Conservation (phyloP, 192 early-diverging fungal species). For the Backusella tarrabulga region DNA sequence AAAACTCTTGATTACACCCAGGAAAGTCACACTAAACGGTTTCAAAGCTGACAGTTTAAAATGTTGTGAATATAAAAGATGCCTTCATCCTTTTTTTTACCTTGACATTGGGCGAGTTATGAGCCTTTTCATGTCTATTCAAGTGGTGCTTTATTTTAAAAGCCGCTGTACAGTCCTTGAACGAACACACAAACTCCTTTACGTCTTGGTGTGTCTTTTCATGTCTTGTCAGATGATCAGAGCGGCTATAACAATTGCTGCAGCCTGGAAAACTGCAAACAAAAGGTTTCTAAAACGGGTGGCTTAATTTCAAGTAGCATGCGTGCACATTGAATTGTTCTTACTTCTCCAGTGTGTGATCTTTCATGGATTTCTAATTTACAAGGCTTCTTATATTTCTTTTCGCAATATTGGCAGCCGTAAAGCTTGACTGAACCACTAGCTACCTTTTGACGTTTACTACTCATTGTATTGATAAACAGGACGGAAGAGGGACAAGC, state of each 20-base stretch:
- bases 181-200: slow-evolving; percentile 1
- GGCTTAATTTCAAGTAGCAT: background rate
- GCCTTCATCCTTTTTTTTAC: background rate
- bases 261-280: background rate
- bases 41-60: background rate
- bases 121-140: background rate
- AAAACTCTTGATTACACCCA: background rate
- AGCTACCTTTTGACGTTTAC: background rate
- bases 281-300: background rate
- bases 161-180: background rate
- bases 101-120: background rate
- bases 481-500: background rate
- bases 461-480: background rate
- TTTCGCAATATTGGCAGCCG: background rate
- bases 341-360: slow-evolving; percentile 11
- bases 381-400: background rate
- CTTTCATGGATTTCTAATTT: background rate
- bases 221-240: slow-evolving; percentile 8
- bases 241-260: background rate
- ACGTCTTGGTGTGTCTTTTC: background rate
- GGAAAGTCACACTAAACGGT: slow-evolving; percentile 1
- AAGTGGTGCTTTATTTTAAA: slow-evolving; percentile 12
- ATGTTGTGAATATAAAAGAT: background rate
- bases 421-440: background rate
- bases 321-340: too few relatives aligned